A percentile compares a stretch with the other conserved stretches of the same genome.
phyloP scores from a whole-genome alignment of 305 asterid species.

The Fraxinus latifolia region DNA sequence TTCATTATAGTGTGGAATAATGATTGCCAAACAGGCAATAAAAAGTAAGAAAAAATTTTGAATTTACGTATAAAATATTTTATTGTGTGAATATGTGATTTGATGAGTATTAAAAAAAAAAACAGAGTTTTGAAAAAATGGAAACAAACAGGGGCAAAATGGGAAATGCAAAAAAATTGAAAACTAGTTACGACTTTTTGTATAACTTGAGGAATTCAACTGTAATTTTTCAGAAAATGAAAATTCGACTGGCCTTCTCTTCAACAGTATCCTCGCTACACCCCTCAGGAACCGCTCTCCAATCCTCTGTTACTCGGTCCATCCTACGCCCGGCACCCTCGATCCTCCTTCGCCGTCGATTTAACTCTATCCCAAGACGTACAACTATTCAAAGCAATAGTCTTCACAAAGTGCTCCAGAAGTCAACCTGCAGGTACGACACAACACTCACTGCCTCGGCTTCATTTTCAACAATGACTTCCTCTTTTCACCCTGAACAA shows the following conservation, averaged over 20 bases:
- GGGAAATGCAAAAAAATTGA: not conserved
- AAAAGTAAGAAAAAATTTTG: no score
- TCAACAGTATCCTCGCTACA: slow-evolving; percentile 23
- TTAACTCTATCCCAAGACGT: slow-evolving; percentile 13
- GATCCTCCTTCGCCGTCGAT: slow-evolving; percentile 29
- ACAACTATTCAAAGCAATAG: slow-evolving; percentile 15
- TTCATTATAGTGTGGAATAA: no score
- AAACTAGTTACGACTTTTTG: not conserved
- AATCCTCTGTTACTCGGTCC: slow-evolving; percentile 37
- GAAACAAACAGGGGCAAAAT: no score
- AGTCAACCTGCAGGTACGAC: slow-evolving; percentile 24
- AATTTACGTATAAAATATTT: no score
- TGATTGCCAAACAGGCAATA: no score
- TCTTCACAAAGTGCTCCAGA: not conserved
- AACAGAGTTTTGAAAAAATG: no score
- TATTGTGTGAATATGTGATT: no score
- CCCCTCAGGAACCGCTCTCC: slow-evolving; percentile 13
- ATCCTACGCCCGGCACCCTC: slow-evolving; percentile 26
- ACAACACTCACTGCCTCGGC: slow-evolving; percentile 29
- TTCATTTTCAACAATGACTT: slow-evolving; percentile 55
- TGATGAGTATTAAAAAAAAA: no score
- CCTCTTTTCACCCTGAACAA: slow-evolving; percentile 56
- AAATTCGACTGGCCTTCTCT: slow-evolving; percentile 23
- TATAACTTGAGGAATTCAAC: not conserved
- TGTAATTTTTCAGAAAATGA: slow-evolving; percentile 30